Evolutionary conservation across 768 basidiomycete genomes (phyloP).

Genomic region (Leccinellum albellum): DNA sequence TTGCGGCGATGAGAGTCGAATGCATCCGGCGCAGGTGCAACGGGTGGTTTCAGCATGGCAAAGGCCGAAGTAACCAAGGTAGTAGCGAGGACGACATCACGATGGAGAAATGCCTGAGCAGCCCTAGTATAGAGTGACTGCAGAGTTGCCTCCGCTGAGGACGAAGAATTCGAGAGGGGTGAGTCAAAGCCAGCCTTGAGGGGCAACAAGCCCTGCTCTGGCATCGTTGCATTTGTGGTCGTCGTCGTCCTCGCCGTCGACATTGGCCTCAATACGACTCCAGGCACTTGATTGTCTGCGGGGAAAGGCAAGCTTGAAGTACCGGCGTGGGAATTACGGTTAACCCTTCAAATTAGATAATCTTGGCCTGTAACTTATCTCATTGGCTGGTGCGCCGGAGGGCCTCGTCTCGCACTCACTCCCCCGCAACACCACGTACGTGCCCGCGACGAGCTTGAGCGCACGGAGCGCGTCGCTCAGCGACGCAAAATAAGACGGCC

Average conservation of each 20-base stretch:
- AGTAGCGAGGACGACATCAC: conserved; percentile 63
- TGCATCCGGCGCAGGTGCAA: conserved; percentile 31
- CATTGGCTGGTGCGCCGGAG: too few species aligned
- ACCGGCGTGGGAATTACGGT: neutral
- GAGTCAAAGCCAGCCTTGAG: conserved; percentile 32
- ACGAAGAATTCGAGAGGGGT: conserved; percentile 3
- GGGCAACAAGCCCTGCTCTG: conserved; percentile 27
- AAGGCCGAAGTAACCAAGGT: conserved; percentile 69
- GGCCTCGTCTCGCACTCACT: too few species aligned
- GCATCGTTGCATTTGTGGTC: conserved; percentile 25
- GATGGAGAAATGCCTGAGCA: conserved; percentile 72
- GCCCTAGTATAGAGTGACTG: conserved; percentile 75
- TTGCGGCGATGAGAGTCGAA: conserved; percentile 60
- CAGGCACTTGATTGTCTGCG: conserved; percentile 23
- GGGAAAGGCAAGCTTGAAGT: neutral
- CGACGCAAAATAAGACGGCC: too few species aligned
- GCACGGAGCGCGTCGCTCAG: too few species aligned
- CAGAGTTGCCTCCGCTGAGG: conserved; percentile 47
- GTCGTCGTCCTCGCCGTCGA: conserved; percentile 49
- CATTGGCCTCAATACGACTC: conserved; percentile 30
- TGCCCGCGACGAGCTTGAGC: too few species aligned
- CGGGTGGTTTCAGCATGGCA: conserved; percentile 47
- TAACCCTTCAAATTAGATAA: too few species aligned
- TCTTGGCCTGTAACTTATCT: too few species aligned
- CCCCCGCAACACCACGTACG: too few species aligned